phyloP scores from a whole-genome alignment of 2,329 filamentous ascomycete species.

The Trichoderma sp. region DNA sequence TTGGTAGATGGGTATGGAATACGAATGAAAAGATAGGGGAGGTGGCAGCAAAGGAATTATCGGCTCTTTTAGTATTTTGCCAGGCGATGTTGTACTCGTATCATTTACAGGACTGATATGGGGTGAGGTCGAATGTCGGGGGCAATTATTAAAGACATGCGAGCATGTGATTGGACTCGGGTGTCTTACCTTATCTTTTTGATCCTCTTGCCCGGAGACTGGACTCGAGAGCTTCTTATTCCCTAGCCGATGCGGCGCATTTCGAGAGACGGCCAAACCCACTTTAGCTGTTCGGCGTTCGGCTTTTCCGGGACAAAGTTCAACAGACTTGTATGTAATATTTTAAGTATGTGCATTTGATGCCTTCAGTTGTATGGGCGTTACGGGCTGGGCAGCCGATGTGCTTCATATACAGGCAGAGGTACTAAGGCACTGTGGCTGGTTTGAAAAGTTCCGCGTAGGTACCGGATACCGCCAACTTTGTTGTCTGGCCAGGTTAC shows the following conservation, averaged over 20 bases:
- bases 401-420: too few relatives aligned
- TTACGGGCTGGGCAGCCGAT: neutral
- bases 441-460: neutral
- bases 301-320: neutral
- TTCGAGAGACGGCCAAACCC: neutral
- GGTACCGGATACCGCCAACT: neutral
- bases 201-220: slow-evolving; percentile 8
- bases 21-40: neutral
- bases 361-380: neutral
- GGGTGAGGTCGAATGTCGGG: neutral
- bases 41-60: neutral
- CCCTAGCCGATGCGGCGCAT: neutral
- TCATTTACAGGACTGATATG: neutral
- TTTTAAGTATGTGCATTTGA: neutral
- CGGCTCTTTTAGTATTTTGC: neutral
- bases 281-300: neutral
- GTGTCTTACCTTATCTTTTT: neutral
- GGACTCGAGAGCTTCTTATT: neutral
- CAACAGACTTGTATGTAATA: neutral
- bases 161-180: neutral
- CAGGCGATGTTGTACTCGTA: neutral
- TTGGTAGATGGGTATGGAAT: neutral
- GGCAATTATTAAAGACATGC: neutral
- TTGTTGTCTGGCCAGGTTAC: neutral
- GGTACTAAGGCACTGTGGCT: neutral